Percentiles rank a stretch among this genome's conserved stretches.
These are phyloP conservation scores for Xylariaceae sp. DNA, from an alignment of 2,329 filamentous ascomycete species.

Conservation along the genomic window DNA sequence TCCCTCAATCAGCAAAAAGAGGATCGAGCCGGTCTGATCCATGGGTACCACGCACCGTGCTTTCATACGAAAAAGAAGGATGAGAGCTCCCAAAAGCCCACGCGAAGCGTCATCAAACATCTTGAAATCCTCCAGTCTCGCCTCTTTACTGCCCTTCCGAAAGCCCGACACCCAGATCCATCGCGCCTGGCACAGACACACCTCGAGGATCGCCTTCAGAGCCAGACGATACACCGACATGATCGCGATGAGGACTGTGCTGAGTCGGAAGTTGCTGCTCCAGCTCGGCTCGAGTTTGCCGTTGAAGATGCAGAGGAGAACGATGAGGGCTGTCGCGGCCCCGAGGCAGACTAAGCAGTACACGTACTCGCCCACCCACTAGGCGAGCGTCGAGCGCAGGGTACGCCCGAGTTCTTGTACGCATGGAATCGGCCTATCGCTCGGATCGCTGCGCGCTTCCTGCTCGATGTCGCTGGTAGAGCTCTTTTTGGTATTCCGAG, in stretches of 20 bases:
- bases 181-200: conserved; percentile 35
- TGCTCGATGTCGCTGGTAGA: conserved; percentile 7
- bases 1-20: conserved; percentile 1
- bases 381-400: conserved; percentile 29
- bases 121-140: conserved; percentile 36
- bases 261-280: conserved; percentile 29
- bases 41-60: conserved; percentile 27
- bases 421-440: conserved; percentile 21
- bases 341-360: conserved; percentile 31
- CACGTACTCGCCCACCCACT: conserved; percentile 36
- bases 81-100: conserved; percentile 34
- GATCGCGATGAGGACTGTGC: conserved; percentile 36
- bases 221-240: conserved; percentile 36
- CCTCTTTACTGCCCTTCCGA: conserved; percentile 30
- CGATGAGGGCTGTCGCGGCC: conserved; percentile 27
- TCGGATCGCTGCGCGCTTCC: conserved; percentile 11
- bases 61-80: conserved; percentile 34
- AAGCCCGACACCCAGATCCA: conserved; percentile 38
- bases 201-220: conserved; percentile 35
- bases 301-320: conserved; percentile 32
- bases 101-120: conserved; percentile 37
- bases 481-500: background rate
- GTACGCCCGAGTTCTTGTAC: conserved; percentile 22
- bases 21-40: too few species aligned
- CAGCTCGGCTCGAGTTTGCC: conserved; percentile 30